Conservation (phyloP, 75 land plant genomes). For the Pinus albicaulis region DNA sequence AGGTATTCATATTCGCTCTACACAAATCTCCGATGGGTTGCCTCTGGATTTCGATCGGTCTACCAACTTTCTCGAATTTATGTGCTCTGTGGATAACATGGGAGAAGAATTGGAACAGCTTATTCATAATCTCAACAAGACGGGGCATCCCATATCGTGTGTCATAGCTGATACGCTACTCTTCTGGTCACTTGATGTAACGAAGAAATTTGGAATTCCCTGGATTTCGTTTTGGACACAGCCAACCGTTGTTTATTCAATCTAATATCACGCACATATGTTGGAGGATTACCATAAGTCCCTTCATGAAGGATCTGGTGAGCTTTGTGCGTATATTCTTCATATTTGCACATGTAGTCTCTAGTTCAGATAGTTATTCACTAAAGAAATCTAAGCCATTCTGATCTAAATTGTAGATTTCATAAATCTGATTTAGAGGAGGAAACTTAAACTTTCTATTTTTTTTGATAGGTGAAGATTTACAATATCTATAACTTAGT, state of each 20-base stretch:
- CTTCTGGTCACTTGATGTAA: slow-evolving; percentile 40
- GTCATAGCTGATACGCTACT: slow-evolving; percentile 46
- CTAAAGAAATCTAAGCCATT: too few species aligned
- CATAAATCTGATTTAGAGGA: too few species aligned
- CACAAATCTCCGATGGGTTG: slow-evolving; percentile 7
- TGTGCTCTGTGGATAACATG: slow-evolving; percentile 4
- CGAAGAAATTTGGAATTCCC: slow-evolving; percentile 18
- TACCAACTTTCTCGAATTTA: background rate
- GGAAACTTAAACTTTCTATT: too few species aligned
- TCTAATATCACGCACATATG: slow-evolving; percentile 16
- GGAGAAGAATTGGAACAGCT: slow-evolving; percentile 4
- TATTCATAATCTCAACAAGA: background rate
- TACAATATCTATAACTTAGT: too few species aligned
- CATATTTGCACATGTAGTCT: too few species aligned
- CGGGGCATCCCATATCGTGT: slow-evolving; percentile 22
- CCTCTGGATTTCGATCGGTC: slow-evolving; percentile 4
- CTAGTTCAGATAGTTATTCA: too few species aligned
- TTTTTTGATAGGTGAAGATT: too few species aligned
- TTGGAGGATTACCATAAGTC: background rate
- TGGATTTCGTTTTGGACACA: slow-evolving; percentile 46
- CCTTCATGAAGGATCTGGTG: background rate
- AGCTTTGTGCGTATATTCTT: too few species aligned
- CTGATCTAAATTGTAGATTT: too few species aligned
- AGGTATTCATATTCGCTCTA: background rate
- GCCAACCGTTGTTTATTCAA: slow-evolving; percentile 15